Evolutionary conservation across 306 rosid species (phyloP).

Genomic region (Trifolium fragiferum): DNA sequence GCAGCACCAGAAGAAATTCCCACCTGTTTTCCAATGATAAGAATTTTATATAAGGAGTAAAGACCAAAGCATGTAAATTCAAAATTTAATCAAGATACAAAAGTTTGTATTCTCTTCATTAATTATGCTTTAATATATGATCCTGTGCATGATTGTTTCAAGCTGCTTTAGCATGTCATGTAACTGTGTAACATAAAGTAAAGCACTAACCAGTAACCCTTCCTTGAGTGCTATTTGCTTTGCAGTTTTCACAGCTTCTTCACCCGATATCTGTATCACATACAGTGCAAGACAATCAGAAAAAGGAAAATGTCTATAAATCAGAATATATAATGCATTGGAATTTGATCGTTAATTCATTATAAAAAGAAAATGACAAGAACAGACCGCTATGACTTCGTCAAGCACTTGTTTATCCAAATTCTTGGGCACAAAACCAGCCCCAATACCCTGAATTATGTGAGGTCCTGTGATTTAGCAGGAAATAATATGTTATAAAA

Average conservation of each 20-base stretch:
- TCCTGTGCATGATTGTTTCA: slow-evolving; percentile 28
- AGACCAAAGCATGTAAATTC: slow-evolving; percentile 30
- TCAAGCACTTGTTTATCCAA: slow-evolving; percentile 81
- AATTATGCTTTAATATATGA: slow-evolving; percentile 1
- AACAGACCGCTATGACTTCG: slow-evolving; percentile 77
- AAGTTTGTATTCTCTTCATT: slow-evolving; percentile 13
- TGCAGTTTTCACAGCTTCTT: slow-evolving; percentile 84
- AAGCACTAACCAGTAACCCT: slow-evolving; percentile 84
- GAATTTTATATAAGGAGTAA: slow-evolving; percentile 35
- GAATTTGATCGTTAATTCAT: background rate
- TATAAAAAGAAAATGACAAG: slow-evolving; percentile 12
- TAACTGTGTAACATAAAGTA: slow-evolving; percentile 3
- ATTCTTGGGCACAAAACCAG: slow-evolving; percentile 97
- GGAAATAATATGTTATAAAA: slow-evolving; percentile 34
- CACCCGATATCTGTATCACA: slow-evolving; percentile 77
- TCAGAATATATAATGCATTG: background rate
- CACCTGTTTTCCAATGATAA: slow-evolving; percentile 57
- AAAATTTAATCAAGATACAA: background rate
- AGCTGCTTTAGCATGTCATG: slow-evolving; percentile 6
- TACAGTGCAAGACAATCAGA: background rate
- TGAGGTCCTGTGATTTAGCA: slow-evolving; percentile 79
- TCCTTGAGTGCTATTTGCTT: slow-evolving; percentile 88
- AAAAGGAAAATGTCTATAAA: background rate
- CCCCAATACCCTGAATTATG: slow-evolving; percentile 99
- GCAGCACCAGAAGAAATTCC: slow-evolving; percentile 99